Base-by-base conservation (phyloP, 2,329 filamentous ascomycete genomes). In the Diaporthe capsici region DNA sequence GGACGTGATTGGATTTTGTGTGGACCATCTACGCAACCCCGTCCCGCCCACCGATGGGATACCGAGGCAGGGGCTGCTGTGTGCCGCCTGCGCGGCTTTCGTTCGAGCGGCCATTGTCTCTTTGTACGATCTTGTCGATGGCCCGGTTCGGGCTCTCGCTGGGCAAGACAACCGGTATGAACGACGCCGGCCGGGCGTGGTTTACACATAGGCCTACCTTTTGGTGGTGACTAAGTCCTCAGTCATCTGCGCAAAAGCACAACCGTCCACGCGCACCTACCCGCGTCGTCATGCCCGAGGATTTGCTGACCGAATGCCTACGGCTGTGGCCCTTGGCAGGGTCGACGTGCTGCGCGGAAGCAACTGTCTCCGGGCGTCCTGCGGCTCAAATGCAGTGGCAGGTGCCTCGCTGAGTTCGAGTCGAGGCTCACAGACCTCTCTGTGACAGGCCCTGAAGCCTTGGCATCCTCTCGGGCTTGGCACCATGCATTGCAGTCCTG, bases 251-350 rank as follows among this genome's bases (percentile, higher is more conserved):
- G 12, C 20, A 34, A 12, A 67, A 31, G 61, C 44, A 51, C 44
- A n/a, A 34, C 20, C 28, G 20, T n/a, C 20, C 42, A 49, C 44
- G 8, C 25, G 20, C 42, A 49, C 44, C 44, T n/a, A 5, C 28
- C 44, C 20, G 63, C 44, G 44, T 51, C 63, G 63, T 68, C 63
- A 51, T 34, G n/a, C 25, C 51, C 49, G 67, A 77, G 77, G 51
- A 70, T 79, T 80, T 76, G 77, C 71, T 57, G 44, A 55, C 73
- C 70, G 61, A 42, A 73, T n/a, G 79, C 74, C 72, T 78, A 25
- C 17, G 34, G 31, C 22, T 70, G 65, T 70, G 49, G 65, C 34
- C n/a, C 65, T 70, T 70, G 65, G 49, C 65, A 55, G 65, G 65
- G 65, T 22, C 65, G 65, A 55, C 65, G 49, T 70, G 65, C 65